Conservation (phyloP, 805 yeast species). For the Pichia rugopelliculosa region DNA sequence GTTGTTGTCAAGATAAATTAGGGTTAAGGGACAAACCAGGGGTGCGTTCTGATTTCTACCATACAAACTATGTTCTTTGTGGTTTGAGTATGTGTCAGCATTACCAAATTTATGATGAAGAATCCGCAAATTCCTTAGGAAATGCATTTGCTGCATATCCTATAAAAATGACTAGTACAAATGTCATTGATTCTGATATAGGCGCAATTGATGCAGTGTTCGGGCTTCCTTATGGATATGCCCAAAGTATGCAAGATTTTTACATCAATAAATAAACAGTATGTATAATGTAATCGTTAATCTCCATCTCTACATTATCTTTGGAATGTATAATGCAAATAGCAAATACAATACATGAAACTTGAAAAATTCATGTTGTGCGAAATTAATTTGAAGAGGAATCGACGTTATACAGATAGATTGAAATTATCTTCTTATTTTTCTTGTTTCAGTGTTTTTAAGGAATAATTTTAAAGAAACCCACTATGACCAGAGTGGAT, state of each 20-base stretch:
- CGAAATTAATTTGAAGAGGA: too few species aligned
- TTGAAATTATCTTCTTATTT: too few species aligned
- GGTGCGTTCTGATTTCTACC: constrained; percentile 74
- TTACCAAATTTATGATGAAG: constrained; percentile 23
- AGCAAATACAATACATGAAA: too few species aligned
- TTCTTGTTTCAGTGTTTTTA: too few species aligned
- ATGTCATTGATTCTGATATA: constrained; percentile 19
- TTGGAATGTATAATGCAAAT: too few species aligned
- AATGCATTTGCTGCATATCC: constrained; percentile 16
- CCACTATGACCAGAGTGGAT: constrained; percentile 7
- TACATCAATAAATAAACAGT: background rate
- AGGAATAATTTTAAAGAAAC: background rate
- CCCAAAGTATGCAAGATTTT: constrained; percentile 12
- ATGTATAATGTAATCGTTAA: too few species aligned
- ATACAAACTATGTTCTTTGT: constrained; percentile 74
- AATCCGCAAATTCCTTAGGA: constrained; percentile 12
- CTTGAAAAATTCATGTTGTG: too few species aligned
- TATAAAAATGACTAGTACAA: constrained; percentile 13
- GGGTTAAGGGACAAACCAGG: constrained; percentile 91
- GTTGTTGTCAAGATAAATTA: constrained; percentile 54
- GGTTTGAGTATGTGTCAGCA: constrained; percentile 65
- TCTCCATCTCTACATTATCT: too few species aligned
- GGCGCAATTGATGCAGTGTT: constrained; percentile 47
- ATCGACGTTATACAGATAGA: too few species aligned
- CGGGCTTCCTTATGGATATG: constrained; percentile 42